Conservation (phyloP, 2,329 filamentous ascomycete genomes). For the Samsoniella hepiali region DNA sequence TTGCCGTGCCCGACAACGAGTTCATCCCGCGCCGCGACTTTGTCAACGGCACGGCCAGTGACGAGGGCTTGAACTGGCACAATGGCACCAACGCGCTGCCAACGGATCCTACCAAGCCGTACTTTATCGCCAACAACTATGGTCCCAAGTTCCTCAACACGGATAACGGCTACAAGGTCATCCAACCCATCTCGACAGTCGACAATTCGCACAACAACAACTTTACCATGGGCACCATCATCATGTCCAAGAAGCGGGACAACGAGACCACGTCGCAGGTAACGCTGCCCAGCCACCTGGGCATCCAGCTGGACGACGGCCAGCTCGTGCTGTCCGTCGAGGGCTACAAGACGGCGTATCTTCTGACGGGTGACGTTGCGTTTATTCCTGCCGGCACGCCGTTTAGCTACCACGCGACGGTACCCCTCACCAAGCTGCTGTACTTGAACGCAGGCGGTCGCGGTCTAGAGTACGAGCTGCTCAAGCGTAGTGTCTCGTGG, state of each 20-base stretch:
- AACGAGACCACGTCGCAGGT: conserved; percentile 19
- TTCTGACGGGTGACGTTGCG: conserved; percentile 28
- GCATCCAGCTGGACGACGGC: conserved; percentile 29
- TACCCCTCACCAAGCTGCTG: conserved; percentile 28
- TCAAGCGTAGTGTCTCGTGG: conserved; percentile 23
- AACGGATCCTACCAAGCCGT: conserved; percentile 16
- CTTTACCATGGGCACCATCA: conserved; percentile 25
- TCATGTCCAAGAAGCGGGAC: conserved; percentile 20
- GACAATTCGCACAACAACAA: conserved; percentile 21
- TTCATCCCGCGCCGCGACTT: conserved; percentile 24
- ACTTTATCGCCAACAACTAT: conserved; percentile 26
- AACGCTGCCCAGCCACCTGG: conserved; percentile 22
- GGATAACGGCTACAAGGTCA: conserved; percentile 24
- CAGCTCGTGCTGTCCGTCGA: conserved; percentile 24
- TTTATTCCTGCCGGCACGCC: conserved; percentile 25
- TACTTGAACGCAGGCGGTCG: conserved; percentile 27
- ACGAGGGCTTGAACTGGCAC: conserved; percentile 22
- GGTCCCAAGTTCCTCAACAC: conserved; percentile 25
- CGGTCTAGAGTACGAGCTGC: conserved; percentile 26
- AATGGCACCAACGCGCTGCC: conserved; percentile 23
- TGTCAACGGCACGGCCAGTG: conserved; percentile 24
- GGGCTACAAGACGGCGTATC: conserved; percentile 24
- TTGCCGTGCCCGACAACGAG: conserved; percentile 17
- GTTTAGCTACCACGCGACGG: conserved; percentile 26
- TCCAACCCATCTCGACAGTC: conserved; percentile 23